Percentiles rank a stretch among this genome's conserved stretches.
Conservation (phyloP, 805 yeast species). For the Debaryomyces castellii region DNA sequence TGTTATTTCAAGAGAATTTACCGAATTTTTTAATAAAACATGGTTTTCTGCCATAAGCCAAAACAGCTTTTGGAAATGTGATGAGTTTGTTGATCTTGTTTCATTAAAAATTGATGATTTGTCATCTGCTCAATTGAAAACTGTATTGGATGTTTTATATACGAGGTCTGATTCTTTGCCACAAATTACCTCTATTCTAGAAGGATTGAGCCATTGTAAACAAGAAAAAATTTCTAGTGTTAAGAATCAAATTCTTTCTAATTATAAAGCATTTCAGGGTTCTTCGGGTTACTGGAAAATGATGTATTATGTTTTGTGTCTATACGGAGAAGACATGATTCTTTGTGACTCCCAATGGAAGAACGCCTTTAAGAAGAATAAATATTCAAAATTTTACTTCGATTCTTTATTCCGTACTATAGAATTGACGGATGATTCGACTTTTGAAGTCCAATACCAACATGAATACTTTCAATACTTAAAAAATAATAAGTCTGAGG, state of each 20-base stretch:
- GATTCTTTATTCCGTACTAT: conserved; percentile 48
- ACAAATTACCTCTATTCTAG: conserved; percentile 19
- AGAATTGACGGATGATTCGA: conserved; percentile 37
- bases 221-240: conserved; percentile 16
- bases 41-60: conserved; percentile 38
- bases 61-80: conserved; percentile 21
- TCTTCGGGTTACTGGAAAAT: conserved; percentile 42
- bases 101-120: conserved; percentile 42
- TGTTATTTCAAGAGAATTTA: conserved; percentile 57
- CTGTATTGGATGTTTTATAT: conserved; percentile 4
- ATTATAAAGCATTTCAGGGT: conserved; percentile 12
- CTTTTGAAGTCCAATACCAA: conserved; percentile 4
- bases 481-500: conserved; percentile 8
- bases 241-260: conserved; percentile 7
- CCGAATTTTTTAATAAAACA: conserved; percentile 41
- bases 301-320: conserved; percentile 45
- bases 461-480: conserved; percentile 13
- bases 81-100: conserved; percentile 32
- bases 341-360: neutral
- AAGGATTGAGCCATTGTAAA: conserved; percentile 42
- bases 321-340: conserved; percentile 35
- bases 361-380: neutral
- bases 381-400: conserved; percentile 20
- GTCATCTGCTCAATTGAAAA: conserved; percentile 44
- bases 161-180: conserved; percentile 4